phyloP scores from a whole-genome alignment of 2,329 filamentous ascomycete species.

The Myriangium duriaei region DNA sequence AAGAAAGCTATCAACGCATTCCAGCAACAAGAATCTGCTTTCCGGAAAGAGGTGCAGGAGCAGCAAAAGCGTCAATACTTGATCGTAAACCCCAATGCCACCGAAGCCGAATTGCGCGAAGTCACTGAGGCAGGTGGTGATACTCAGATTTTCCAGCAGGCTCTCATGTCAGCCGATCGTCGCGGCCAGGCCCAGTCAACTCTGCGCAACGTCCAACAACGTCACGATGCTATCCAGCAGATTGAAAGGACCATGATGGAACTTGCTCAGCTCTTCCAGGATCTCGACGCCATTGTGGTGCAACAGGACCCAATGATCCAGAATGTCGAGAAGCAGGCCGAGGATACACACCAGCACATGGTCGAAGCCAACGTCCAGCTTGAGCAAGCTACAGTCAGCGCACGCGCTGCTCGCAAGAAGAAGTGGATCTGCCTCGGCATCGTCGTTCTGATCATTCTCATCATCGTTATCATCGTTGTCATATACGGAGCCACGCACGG shows the following conservation, averaged over 20 bases:
- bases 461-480: conserved; percentile 28
- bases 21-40: conserved; percentile 66
- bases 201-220: conserved; percentile 65
- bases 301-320: conserved; percentile 73
- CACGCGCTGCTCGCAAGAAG: conserved; percentile 71
- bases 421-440: conserved; percentile 94
- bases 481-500: conserved; percentile 20
- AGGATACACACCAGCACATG: conserved; percentile 74
- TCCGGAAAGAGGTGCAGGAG: conserved; percentile 66
- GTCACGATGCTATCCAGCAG: conserved; percentile 79
- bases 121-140: conserved; percentile 61
- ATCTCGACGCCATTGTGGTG: conserved; percentile 73
- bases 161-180: conserved; percentile 68
- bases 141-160: conserved; percentile 77
- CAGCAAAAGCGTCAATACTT: conserved; percentile 83
- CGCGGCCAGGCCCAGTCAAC: conserved; percentile 70
- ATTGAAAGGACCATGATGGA: conserved; percentile 86
- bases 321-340: conserved; percentile 75
- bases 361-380: conserved; percentile 78
- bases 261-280: conserved; percentile 74
- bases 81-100: conserved; percentile 73
- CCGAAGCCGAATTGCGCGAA: conserved; percentile 62
- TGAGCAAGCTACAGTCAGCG: conserved; percentile 66
- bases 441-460: conserved; percentile 26
- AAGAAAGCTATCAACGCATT: conserved; percentile 72